Evolutionary conservation across 2,329 filamentous ascomycete genomes (phyloP).

Genomic region (Rhynchosporium secalis): DNA sequence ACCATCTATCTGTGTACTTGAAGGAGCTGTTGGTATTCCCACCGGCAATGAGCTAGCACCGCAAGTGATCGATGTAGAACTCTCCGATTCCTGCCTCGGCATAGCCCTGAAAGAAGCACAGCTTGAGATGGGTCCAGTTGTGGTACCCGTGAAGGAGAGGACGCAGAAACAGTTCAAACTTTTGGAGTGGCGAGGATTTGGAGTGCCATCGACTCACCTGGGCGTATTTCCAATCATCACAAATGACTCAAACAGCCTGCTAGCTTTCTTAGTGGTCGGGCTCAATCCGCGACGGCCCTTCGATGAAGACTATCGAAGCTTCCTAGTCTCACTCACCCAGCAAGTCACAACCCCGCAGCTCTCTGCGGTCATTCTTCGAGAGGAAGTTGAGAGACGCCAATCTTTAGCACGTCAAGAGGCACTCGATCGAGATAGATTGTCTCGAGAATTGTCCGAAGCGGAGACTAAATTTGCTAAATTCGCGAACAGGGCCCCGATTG

Average conservation of each 20-base stretch:
- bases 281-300: slow-evolving; percentile 71
- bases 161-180: slow-evolving; percentile 55
- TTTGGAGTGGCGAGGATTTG: slow-evolving; percentile 64
- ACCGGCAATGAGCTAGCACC: slow-evolving; percentile 19
- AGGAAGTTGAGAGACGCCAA: slow-evolving; percentile 60
- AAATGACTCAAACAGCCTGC: slow-evolving; percentile 61
- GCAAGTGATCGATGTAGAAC: slow-evolving; percentile 12
- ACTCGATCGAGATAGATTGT: slow-evolving; percentile 65
- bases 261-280: slow-evolving; percentile 69
- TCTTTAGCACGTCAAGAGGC: slow-evolving; percentile 63
- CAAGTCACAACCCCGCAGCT: slow-evolving; percentile 68
- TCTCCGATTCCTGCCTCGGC: slow-evolving; percentile 14
- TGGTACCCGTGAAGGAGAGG: slow-evolving; percentile 34
- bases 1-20: slow-evolving; percentile 18
- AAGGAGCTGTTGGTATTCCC: slow-evolving; percentile 24
- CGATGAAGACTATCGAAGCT: slow-evolving; percentile 71
- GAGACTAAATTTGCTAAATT: slow-evolving; percentile 68
- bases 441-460: slow-evolving; percentile 61
- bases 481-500: slow-evolving; percentile 71
- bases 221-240: slow-evolving; percentile 70
- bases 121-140: slow-evolving; percentile 9
- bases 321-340: slow-evolving; percentile 56
- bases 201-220: slow-evolving; percentile 61
- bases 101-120: slow-evolving; percentile 14
- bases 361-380: slow-evolving; percentile 69